Conservation (phyloP, 75 land plant genomes). For the Adiantum capillusveneris region DNA sequence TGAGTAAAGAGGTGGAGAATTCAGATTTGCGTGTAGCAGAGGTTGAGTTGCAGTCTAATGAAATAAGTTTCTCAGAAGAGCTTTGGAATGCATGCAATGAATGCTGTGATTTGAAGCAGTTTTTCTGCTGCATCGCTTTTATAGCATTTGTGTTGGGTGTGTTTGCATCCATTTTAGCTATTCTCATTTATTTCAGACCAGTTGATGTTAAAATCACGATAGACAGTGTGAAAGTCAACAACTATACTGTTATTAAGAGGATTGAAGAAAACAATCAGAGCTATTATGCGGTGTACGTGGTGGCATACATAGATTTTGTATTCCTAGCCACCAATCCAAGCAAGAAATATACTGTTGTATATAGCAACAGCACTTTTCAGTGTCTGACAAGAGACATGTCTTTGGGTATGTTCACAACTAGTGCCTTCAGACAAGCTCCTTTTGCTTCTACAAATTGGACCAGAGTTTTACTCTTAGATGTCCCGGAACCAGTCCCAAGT, state of each 20-base stretch:
- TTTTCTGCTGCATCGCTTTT: background rate
- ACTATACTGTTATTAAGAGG: background rate
- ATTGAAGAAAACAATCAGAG: background rate
- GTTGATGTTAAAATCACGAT: background rate
- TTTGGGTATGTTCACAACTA: background rate
- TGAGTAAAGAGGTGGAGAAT: background rate
- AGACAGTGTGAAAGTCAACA: background rate
- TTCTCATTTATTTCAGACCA: background rate
- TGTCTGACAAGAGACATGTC: background rate
- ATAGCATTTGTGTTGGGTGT: background rate
- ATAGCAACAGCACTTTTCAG: conserved; percentile 1
- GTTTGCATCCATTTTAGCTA: background rate
- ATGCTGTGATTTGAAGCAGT: background rate
- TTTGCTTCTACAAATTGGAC: conserved; percentile 1
- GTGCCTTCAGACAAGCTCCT: conserved; percentile 1
- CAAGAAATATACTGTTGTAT: background rate
- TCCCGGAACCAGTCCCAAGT: background rate
- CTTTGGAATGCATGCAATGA: background rate
- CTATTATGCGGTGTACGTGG: background rate
- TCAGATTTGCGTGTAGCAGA: background rate
- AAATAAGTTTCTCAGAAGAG: background rate
- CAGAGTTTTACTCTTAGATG: background rate
- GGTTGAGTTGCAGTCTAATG: background rate
- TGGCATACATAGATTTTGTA: conserved; percentile 1
- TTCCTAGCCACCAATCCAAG: conserved; percentile 2